These are phyloP conservation scores for Acorus gramineus DNA, from an alignment of 106 monocot species.

Conservation along the genomic window DNA sequence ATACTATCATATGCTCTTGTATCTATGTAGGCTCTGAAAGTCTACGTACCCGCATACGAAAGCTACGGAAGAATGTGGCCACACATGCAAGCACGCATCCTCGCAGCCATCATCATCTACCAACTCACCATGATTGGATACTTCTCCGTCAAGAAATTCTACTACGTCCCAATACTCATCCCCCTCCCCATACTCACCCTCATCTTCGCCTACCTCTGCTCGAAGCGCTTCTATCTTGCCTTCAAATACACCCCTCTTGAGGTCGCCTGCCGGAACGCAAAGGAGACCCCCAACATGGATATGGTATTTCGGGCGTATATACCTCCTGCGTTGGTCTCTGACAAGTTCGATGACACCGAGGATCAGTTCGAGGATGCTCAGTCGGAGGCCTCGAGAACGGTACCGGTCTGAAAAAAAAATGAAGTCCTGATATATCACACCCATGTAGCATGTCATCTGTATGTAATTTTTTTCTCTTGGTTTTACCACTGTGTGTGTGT, in stretches of 20 bases:
- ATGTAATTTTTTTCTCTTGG: too few species aligned
- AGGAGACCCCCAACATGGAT: constrained; percentile 50
- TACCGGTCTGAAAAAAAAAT: constrained; percentile 25
- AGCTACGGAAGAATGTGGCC: constrained; percentile 98
- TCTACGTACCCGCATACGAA: constrained; percentile 75
- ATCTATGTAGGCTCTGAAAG: constrained; percentile 58
- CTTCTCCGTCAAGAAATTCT: constrained; percentile 61
- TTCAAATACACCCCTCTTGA: constrained; percentile 71
- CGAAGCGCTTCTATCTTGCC: constrained; percentile 53
- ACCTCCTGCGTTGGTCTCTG: constrained; percentile 43
- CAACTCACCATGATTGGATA: constrained; percentile 87
- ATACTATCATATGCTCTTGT: too few species aligned
- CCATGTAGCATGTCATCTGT: too few species aligned
- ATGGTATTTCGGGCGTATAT: constrained; percentile 47
- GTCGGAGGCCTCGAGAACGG: constrained; percentile 29
- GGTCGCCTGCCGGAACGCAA: constrained; percentile 22
- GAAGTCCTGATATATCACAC: not conserved
- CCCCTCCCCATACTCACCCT: constrained; percentile 49
- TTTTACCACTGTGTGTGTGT: too few species aligned
- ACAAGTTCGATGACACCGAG: not conserved
- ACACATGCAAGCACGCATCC: constrained; percentile 76
- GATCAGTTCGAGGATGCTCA: constrained; percentile 48
- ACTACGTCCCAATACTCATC: constrained; percentile 42
- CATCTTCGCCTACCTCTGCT: constrained; percentile 48
- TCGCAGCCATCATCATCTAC: constrained; percentile 71